These are phyloP conservation scores for Chaetoceros muelleri DNA, from an alignment of 108 stramenopile genomes.

Conservation along the genomic window DNA sequence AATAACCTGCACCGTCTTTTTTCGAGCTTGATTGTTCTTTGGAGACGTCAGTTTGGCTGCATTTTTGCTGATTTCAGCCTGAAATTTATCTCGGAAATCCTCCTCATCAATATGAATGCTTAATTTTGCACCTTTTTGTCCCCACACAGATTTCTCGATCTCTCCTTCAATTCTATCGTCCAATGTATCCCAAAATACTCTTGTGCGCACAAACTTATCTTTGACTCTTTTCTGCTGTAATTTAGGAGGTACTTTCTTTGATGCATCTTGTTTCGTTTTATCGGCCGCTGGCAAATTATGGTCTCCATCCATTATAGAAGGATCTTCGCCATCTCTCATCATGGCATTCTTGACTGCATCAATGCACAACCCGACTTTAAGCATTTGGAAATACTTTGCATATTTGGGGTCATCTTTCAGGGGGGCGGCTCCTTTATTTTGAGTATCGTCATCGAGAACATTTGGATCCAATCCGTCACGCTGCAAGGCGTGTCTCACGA, in stretches of 20 bases:
- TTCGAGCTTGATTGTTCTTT: conserved; percentile 9
- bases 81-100: conserved; percentile 65
- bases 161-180: conserved; percentile 54
- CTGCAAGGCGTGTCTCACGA: neutral
- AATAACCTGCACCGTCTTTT: conserved; percentile 65
- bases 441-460: neutral
- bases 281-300: conserved; percentile 21
- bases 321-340: conserved; percentile 31
- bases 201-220: conserved; percentile 72
- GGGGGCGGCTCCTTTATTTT: neutral
- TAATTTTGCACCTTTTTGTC: conserved; percentile 52
- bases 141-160: conserved; percentile 66
- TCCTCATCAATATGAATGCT: conserved; percentile 74
- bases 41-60: neutral
- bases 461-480: neutral
- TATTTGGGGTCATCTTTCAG: conserved; percentile 12
- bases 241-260: conserved; percentile 20
- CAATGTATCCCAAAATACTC: conserved; percentile 78
- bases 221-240: conserved; percentile 21
- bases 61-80: conserved; percentile 38
- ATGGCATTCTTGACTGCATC: conserved; percentile 40
- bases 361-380: conserved; percentile 9
- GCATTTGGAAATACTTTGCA: conserved; percentile 20
- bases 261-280: conserved; percentile 7
- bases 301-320: conserved; percentile 26